A percentile compares a stretch with the other conserved stretches of the same genome.
These are phyloP conservation scores for Aphanomyces stellatus DNA, from an alignment of 352 stramenopile genomes.

Conservation along the genomic window DNA sequence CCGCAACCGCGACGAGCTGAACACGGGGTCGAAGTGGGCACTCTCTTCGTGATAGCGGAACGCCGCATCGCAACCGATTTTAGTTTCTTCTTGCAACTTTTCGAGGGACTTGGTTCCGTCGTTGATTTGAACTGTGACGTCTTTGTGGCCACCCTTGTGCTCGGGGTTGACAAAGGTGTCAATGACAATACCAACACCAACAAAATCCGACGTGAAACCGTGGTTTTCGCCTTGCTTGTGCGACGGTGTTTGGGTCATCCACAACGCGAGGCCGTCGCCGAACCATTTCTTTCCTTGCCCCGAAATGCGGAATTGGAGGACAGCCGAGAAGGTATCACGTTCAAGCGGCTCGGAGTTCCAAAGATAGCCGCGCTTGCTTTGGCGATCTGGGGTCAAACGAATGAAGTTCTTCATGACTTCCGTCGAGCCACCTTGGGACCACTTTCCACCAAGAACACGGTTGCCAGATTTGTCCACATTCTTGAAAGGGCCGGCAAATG, in stretches of 20 bases:
- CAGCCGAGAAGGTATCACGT: slow-evolving; percentile 40
- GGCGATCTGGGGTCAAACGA: slow-evolving; percentile 63
- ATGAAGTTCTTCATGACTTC: slow-evolving; percentile 81
- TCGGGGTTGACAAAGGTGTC: slow-evolving; percentile 79
- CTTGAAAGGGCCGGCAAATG: slow-evolving; percentile 60
- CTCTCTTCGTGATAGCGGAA: slow-evolving; percentile 71
- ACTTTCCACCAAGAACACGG: slow-evolving; percentile 48
- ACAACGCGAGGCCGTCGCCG: slow-evolving; percentile 63
- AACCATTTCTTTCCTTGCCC: slow-evolving; percentile 72
- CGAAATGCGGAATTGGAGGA: slow-evolving; percentile 72
- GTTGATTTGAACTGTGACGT: slow-evolving; percentile 72
- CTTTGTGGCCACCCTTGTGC: slow-evolving; percentile 68
- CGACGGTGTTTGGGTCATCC: slow-evolving; percentile 49
- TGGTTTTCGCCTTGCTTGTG: slow-evolving; percentile 62
- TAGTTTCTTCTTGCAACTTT: slow-evolving; percentile 56
- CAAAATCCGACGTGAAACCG: slow-evolving; percentile 61
- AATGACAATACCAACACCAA: slow-evolving; percentile 59
- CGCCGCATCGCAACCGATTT: slow-evolving; percentile 62
- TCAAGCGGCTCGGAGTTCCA: slow-evolving; percentile 46
- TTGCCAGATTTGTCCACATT: slow-evolving; percentile 40
- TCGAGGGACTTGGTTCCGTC: slow-evolving; percentile 63
- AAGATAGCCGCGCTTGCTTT: slow-evolving; percentile 71
- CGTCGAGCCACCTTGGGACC: slow-evolving; percentile 44
- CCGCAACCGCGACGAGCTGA: slow-evolving; percentile 54
- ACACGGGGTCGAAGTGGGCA: slow-evolving; percentile 59